Evolutionary conservation across 495 filamentous ascomycete genomes (phyloP), one percentile per base, ranked within the genome.

Genomic region (Aspergillus biplanus): DNA sequence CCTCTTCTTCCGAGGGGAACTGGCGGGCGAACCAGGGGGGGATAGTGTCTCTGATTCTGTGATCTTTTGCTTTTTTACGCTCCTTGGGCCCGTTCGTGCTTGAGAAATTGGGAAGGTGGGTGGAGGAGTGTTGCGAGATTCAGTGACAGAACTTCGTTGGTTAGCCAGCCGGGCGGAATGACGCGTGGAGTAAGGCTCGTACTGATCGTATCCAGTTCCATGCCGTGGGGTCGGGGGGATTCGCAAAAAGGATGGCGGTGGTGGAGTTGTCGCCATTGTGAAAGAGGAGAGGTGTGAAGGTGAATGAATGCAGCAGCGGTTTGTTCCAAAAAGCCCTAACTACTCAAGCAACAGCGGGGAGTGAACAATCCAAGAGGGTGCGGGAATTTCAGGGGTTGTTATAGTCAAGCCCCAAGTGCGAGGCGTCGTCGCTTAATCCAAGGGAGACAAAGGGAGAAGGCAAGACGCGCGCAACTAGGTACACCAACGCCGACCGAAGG

Each of bases 161-260:
- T 66, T 73, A 16, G 80, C 79, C 61, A 86, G 66, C 64, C 84
- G 80, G 44, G 80, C 76, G 46, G 77, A 83, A 61, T 77, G 76
- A 16, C 77, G 82, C 52, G 79, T 80, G 3, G 75, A 80, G 73
- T 89, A 92, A 31, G 90, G 89, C 64, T 89, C 85, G 74, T 87
- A 92, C 55, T 77, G 71, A 76, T 96, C 90, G 61, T 85, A 82
- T 68, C 81, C 86, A 55, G 84, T 71, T 52, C 90, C 90, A 77
- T 88, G 85, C 39, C 83, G 86, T 16, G 92, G 92, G 44, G 92
- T 90, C 52, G 86, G 80, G 52, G 92, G 92, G 44, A 89, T 88
- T 61, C 83, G 82, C 52, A 90, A 71, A 47, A 79, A 78, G 34
- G 82, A 80, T 44, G 82, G 77, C 46, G 86, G 86, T 16, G 88